A percentile compares a stretch with the other conserved stretches of the same genome.
These are phyloP conservation scores for Clarireedia paspali DNA, from an alignment of 2,329 filamentous ascomycete species.

Conservation along the genomic window DNA sequence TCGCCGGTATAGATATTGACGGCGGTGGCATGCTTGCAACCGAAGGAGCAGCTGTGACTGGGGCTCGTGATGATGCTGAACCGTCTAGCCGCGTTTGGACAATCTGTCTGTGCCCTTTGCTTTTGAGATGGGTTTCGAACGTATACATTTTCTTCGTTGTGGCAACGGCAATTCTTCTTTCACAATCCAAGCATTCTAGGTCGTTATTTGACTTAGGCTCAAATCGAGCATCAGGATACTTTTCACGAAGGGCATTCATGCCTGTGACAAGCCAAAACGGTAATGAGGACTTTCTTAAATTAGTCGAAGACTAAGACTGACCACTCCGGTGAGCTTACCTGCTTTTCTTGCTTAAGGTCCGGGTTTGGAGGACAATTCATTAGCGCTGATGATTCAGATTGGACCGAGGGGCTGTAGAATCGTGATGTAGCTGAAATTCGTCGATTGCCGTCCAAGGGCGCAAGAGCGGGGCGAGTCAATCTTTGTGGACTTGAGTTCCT, in stretches of 20 bases:
- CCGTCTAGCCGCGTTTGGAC: neutral
- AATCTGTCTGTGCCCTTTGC: neutral
- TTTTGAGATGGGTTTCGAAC: neutral
- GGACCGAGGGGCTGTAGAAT: conserved; percentile 1
- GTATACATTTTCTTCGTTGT: neutral
- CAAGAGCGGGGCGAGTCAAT: neutral
- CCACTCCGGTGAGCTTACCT: neutral
- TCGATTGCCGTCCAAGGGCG: neutral
- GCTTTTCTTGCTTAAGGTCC: neutral
- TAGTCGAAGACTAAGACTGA: neutral
- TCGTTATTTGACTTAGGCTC: neutral
- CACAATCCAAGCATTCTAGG: conserved; percentile 1
- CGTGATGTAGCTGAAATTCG: neutral
- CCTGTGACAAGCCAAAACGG: conserved; percentile 4
- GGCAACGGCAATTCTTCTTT: neutral
- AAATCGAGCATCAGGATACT: neutral
- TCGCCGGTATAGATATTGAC: neutral
- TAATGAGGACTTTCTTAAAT: neutral
- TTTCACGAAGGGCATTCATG: neutral
- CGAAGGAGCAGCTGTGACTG: neutral
- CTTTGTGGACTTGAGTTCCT: conserved; percentile 1
- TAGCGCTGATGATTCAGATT: neutral
- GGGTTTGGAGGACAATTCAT: neutral
- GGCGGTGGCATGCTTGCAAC: neutral
- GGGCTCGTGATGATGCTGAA: neutral